Percentiles rank a stretch among this genome's conserved stretches.
These are phyloP conservation scores for Amanita muscaria DNA, from an alignment of 768 basidiomycete species.

Conservation along the genomic window DNA sequence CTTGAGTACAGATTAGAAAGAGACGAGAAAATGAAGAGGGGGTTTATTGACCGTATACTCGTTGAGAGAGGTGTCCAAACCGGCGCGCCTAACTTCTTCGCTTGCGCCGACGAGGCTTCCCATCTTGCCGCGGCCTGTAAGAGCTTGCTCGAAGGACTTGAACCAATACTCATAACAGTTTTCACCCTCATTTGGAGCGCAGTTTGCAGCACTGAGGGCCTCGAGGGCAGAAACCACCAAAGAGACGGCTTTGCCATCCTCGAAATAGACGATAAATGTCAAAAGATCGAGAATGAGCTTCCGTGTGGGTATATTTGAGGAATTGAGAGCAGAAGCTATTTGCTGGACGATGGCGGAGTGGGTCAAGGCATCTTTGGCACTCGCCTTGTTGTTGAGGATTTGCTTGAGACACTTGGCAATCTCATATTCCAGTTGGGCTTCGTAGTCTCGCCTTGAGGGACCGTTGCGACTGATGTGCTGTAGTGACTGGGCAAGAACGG, in stretches of 20 bases:
- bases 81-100: constrained; percentile 70
- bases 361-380: constrained; percentile 63
- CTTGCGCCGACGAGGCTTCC: constrained; percentile 93
- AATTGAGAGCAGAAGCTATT: constrained; percentile 76
- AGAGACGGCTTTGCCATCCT: constrained; percentile 48
- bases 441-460: constrained; percentile 47
- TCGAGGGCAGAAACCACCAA: constrained; percentile 73
- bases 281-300: constrained; percentile 75
- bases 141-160: constrained; percentile 61
- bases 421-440: constrained; percentile 76
- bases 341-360: constrained; percentile 69
- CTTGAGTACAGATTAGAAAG: constrained; percentile 26
- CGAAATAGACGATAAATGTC: constrained; percentile 60
- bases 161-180: constrained; percentile 86
- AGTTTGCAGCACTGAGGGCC: constrained; percentile 59
- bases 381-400: constrained; percentile 55
- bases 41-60: constrained; percentile 71
- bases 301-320: constrained; percentile 70
- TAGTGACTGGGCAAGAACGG: constrained; percentile 74
- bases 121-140: constrained; percentile 87
- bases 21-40: neutral
- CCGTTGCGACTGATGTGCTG: constrained; percentile 69
- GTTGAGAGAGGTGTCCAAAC: constrained; percentile 59
- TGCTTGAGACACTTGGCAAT: constrained; percentile 79
- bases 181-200: constrained; percentile 44